Evolutionary conservation across 2,329 filamentous ascomycete species (phyloP).

Genomic region (Cercospora sp.): DNA sequence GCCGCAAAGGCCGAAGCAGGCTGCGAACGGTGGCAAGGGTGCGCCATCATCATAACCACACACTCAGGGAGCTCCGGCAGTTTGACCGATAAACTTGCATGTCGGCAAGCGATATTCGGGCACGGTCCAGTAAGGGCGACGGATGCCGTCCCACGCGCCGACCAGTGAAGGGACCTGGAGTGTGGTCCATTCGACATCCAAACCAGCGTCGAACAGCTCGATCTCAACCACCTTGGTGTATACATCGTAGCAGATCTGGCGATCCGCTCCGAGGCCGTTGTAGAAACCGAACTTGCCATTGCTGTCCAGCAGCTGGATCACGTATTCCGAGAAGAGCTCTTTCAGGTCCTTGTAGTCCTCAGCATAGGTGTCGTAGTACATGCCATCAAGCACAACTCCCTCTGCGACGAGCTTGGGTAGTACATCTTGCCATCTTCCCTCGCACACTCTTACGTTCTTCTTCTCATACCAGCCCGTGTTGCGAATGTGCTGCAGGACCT

Average conservation of each 20-base stretch:
- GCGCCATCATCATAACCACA: slow-evolving; percentile 3
- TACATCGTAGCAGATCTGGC: slow-evolving; percentile 92
- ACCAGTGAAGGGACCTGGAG: slow-evolving; percentile 69
- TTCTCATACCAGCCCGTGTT: slow-evolving; percentile 52
- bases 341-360: slow-evolving; percentile 87
- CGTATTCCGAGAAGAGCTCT: slow-evolving; percentile 82
- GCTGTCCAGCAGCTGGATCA: slow-evolving; percentile 73
- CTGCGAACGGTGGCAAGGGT: slow-evolving; percentile 21
- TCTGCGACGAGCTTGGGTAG: slow-evolving; percentile 48
- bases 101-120: slow-evolving; percentile 73
- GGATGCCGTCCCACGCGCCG: slow-evolving; percentile 22
- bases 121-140: slow-evolving; percentile 64
- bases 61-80: background rate
- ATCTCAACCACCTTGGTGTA: slow-evolving; percentile 88
- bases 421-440: slow-evolving; percentile 53
- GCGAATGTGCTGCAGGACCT: slow-evolving; percentile 48
- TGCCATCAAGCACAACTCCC: slow-evolving; percentile 48
- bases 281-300: slow-evolving; percentile 61
- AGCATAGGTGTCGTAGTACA: slow-evolving; percentile 98
- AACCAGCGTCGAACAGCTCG: slow-evolving; percentile 82
- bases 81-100: slow-evolving; percentile 70
- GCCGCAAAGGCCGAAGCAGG: slow-evolving; percentile 30
- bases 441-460: slow-evolving; percentile 50
- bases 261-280: slow-evolving; percentile 82
- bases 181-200: slow-evolving; percentile 85